Evolutionary conservation across 1,284 basidiomycete species (phyloP), one percentile per base, ranked within the genome.

Genomic region (Cutaneotrichosporon sp.): DNA sequence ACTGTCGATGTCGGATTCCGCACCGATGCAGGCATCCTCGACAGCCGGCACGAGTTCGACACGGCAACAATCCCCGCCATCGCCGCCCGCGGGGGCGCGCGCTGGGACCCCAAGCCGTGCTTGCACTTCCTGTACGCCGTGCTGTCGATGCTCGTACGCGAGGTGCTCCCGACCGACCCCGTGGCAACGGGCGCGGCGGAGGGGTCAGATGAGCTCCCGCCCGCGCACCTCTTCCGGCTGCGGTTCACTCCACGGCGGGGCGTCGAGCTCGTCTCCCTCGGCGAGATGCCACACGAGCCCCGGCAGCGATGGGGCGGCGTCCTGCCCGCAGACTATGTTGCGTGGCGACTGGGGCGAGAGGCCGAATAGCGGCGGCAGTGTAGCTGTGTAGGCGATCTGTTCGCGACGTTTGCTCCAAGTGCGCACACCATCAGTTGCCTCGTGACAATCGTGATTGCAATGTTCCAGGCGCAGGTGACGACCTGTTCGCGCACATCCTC

Each of bases 1-100:
- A 87, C 89, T 72, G 88, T 99, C 56, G 82, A 95, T 18, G 91
- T 98, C 16, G 95, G 95, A 14, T 99, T 98, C 78, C 87, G 95
- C 56, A 91, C 89, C 49, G 87, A 87, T 18, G 80, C 84, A 27
- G 93, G 93, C 14, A 82, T 85, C 22, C 71, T 93, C 16, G 81
- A 81, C 8, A 84, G 85, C 9, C 82, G 84, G 16, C 86, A 88
- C 72, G 80, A 83, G 2, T 92, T 92, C 79, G 83, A 87, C 66
- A 91, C 89, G 6, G 82, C 87, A 49, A 79, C 88, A 66, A 83
- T 92, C 50, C 88, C 90, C 1, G 56, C 31, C 10, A 27, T 64
- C 29, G 54, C 43, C 51, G 46, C 45, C 45, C 22, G 27, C 47
- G 33, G 29, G 59, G 54, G 54, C 58, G 36, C 47, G 25, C 8